Percentiles rank a stretch among this genome's conserved stretches.
Evolutionary conservation across 169 alveolate genomes (phyloP).

Genomic region (Cryptosporidium sp.): DNA sequence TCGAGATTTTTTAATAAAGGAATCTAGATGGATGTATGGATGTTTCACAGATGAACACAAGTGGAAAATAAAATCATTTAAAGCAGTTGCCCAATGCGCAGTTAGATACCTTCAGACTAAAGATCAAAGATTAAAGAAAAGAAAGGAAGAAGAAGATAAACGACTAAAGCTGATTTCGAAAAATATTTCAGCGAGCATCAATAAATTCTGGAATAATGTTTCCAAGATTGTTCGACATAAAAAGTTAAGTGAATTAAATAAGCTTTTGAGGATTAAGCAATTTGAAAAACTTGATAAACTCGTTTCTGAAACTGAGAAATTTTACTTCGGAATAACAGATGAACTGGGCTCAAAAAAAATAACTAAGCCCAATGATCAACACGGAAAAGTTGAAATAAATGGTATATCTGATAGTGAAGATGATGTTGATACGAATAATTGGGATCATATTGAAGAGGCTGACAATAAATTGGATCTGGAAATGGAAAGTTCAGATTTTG

Average conservation of each 20-base stretch:
- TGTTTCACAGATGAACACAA: constrained; percentile 63
- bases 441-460: constrained; percentile 45
- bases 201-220: constrained; percentile 55
- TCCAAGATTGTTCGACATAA: constrained; percentile 47
- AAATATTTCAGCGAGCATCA: constrained; percentile 26
- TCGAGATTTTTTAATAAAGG: constrained; percentile 63
- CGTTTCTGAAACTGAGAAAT: constrained; percentile 32
- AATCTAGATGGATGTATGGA: constrained; percentile 64
- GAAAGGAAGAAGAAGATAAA: constrained; percentile 67
- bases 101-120: constrained; percentile 57
- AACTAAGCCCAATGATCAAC: neutral
- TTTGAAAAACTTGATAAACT: constrained; percentile 72
- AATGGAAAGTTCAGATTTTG: constrained; percentile 53
- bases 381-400: constrained; percentile 5
- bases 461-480: constrained; percentile 68
- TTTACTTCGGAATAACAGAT: neutral
- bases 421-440: constrained; percentile 21
- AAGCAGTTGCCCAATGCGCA: constrained; percentile 49
- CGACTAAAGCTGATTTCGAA: constrained; percentile 34
- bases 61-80: constrained; percentile 62
- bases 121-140: constrained; percentile 45
- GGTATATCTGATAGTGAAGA: constrained; percentile 51
- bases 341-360: neutral
- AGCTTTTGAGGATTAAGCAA: constrained; percentile 24
- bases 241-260: constrained; percentile 53